These are phyloP conservation scores for Tulasnella sp. DNA, from an alignment of 768 basidiomycete species.

Conservation along the genomic window DNA sequence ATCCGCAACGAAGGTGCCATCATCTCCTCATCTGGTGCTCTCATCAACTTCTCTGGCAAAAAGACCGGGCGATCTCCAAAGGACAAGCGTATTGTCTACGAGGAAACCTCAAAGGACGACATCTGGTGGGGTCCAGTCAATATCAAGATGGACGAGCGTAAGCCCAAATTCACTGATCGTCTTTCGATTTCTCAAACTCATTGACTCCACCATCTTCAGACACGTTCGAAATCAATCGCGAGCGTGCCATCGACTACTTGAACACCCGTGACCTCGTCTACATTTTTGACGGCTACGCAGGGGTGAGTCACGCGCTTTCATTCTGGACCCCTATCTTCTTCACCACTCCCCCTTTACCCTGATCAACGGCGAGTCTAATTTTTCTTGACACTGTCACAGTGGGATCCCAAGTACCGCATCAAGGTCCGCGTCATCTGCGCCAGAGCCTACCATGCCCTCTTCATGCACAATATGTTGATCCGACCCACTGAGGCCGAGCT, in stretches of 20 bases:
- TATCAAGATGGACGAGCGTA: constrained; percentile 93
- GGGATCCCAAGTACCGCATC: constrained; percentile 98
- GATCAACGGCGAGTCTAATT: not conserved
- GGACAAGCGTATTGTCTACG: constrained; percentile 98
- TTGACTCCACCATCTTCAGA: constrained; percentile 33
- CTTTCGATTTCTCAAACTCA: not conserved
- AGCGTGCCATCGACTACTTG: constrained; percentile 96
- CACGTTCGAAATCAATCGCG: constrained; percentile 98
- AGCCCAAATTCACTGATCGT: constrained; percentile 21
- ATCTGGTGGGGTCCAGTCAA: constrained; percentile 99
- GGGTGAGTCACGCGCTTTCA: constrained; percentile 27
- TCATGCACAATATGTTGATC: constrained; percentile 99
- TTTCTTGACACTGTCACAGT: constrained; percentile 26
- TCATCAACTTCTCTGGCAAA: constrained; percentile 99
- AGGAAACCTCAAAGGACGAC: constrained; percentile 90
- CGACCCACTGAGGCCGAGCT: constrained; percentile 93
- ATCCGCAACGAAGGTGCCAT: constrained; percentile 97
- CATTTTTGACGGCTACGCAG: constrained; percentile 91
- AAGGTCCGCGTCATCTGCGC: constrained; percentile 99
- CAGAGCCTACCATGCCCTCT: constrained; percentile 94
- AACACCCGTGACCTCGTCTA: constrained; percentile 98
- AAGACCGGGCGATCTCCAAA: constrained; percentile 97
- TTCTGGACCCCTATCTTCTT: not conserved
- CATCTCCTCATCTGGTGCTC: constrained; percentile 86
- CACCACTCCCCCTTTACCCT: not conserved